Conservation (phyloP, 202 grass and related monocot species). For the Setaria viridis region DNA sequence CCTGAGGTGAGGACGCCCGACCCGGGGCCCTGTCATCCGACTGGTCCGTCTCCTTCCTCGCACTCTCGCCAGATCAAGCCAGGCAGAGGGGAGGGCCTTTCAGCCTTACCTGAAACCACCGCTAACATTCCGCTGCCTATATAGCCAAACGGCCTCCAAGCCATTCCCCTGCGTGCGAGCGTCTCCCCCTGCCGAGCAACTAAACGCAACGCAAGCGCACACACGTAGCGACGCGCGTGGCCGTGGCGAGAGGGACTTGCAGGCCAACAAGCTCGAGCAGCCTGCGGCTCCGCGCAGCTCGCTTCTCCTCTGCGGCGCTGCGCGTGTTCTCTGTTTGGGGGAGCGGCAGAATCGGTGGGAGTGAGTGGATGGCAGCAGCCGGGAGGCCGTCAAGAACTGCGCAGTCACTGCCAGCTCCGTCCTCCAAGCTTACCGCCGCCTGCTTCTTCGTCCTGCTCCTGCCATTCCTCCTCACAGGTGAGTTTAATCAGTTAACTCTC, state of each 20-base stretch:
- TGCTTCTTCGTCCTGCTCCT: slow-evolving; percentile 4
- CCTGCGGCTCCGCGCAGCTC: neutral
- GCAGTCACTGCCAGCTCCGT: neutral
- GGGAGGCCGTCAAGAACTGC: slow-evolving; percentile 10
- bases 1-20: too few species aligned
- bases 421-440: neutral
- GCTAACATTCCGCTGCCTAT: neutral
- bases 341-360: neutral
- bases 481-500: neutral
- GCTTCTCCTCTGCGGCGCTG: neutral
- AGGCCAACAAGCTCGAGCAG: neutral
- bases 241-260: neutral
- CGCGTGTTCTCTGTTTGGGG: too few species aligned
- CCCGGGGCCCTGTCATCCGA: too few species aligned
- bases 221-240: neutral
- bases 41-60: slow-evolving; percentile 20
- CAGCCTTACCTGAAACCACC: neutral
- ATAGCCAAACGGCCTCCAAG: neutral
- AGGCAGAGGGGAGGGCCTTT: neutral
- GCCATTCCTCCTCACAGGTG: slow-evolving; percentile 35
- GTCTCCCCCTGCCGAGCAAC: neutral
- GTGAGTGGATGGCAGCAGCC: slow-evolving; percentile 33
- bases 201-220: neutral
- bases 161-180: neutral
- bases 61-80: neutral